A percentile compares a stretch with the other conserved stretches of the same genome.
Conservation (phyloP, 2,329 filamentous ascomycete species). For the Pyrenophora seminiperda region DNA sequence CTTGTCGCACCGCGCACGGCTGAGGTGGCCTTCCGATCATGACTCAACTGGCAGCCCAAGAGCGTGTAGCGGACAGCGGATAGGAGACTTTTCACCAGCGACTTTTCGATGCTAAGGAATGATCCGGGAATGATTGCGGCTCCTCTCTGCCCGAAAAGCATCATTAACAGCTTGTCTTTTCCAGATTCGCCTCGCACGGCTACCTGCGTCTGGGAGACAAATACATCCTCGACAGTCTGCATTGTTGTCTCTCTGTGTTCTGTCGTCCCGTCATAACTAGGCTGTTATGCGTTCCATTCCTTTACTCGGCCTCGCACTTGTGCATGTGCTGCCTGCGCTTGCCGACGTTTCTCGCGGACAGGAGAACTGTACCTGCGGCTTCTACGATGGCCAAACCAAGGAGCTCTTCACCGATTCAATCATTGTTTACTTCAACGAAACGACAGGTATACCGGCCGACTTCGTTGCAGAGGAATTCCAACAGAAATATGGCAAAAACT, state of each 20-base stretch:
- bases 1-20: conserved; percentile 9
- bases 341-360: conserved; percentile 25
- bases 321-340: conserved; percentile 19
- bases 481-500: conserved; percentile 55
- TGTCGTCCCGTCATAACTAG: conserved; percentile 14
- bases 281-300: conserved; percentile 17
- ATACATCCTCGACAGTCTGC: conserved; percentile 7
- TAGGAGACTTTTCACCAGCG: conserved; percentile 11
- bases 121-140: conserved; percentile 3
- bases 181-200: conserved; percentile 2
- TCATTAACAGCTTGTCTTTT: conserved; percentile 3
- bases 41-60: conserved; percentile 10
- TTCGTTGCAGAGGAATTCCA: conserved; percentile 51
- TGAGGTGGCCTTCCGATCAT: conserved; percentile 11
- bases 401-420: conserved; percentile 55
- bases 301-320: conserved; percentile 20
- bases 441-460: conserved; percentile 41
- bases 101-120: conserved; percentile 1
- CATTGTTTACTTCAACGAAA: conserved; percentile 59
- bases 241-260: conserved; percentile 8
- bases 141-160: conserved; percentile 14
- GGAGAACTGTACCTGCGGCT: conserved; percentile 55
- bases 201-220: conserved; percentile 5
- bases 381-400: conserved; percentile 48
- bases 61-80: conserved; percentile 6